A percentile compares a stretch with the other conserved stretches of the same genome.
These are phyloP conservation scores for Narthecium ossifragum DNA, from an alignment of 106 monocot species.

Conservation along the genomic window DNA sequence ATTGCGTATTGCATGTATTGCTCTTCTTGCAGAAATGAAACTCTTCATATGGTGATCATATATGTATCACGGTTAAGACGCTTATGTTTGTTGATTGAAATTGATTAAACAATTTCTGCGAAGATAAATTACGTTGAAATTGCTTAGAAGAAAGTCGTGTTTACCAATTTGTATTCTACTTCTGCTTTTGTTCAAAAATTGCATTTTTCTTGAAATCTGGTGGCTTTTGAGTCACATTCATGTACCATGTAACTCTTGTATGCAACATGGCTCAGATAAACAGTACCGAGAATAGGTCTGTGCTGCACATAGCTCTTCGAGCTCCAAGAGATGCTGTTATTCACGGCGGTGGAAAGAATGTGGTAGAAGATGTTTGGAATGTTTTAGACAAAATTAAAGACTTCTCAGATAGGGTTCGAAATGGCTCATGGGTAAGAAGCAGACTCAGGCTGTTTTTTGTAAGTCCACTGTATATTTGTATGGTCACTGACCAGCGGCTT, in stretches of 20 bases:
- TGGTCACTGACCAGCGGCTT: background rate
- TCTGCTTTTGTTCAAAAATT: too few species aligned
- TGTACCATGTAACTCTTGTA: background rate
- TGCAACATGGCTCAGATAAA: constrained; percentile 57
- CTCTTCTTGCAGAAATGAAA: too few species aligned
- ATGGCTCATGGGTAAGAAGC: constrained; percentile 81
- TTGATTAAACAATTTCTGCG: too few species aligned
- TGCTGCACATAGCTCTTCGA: constrained; percentile 82
- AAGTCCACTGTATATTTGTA: background rate
- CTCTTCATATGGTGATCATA: too few species aligned
- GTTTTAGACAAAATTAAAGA: constrained; percentile 86
- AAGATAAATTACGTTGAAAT: too few species aligned
- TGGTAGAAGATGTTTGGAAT: constrained; percentile 84
- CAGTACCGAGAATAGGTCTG: constrained; percentile 85
- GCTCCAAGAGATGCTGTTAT: constrained; percentile 74
- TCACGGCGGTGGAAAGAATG: constrained; percentile 68
- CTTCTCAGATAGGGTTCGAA: constrained; percentile 72
- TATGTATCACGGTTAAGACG: too few species aligned
- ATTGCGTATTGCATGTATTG: too few species aligned
- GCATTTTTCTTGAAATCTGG: too few species aligned
- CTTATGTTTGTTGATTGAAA: too few species aligned
- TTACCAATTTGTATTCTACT: too few species aligned
- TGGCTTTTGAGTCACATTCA: too few species aligned
- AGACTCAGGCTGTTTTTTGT: background rate
- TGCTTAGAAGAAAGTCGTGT: too few species aligned